Evolutionary conservation across 139 green algal species (phyloP), one percentile per base, ranked within the genome.

Genomic region (Eudorina sp.): DNA sequence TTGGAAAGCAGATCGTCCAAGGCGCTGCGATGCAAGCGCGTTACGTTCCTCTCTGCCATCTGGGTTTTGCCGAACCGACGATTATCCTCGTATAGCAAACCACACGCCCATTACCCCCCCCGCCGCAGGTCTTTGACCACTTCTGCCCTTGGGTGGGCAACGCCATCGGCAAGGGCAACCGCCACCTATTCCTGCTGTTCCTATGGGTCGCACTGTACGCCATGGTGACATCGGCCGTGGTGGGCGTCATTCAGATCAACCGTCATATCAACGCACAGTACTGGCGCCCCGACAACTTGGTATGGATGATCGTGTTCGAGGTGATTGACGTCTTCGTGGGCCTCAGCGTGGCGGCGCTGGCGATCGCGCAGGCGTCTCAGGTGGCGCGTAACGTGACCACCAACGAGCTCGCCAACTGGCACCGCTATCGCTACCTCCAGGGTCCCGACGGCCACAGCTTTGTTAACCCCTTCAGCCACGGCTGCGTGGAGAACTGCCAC

Each of bases 71-170:
- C n/a, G n/a, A n/a, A n/a, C n/a, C n/a, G n/a, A n/a, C n/a, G n/a
- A n/a, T n/a, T n/a, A n/a, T n/a, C n/a, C n/a, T n/a, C n/a, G n/a
- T n/a, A n/a, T n/a, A n/a, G n/a, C n/a, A n/a, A n/a, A n/a, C n/a
- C n/a, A n/a, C n/a, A n/a, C n/a, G n/a, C n/a, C n/a, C n/a, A n/a
- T n/a, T n/a, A n/a, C n/a, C n/a, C n/a, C n/a, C 25, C 38, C 60
- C n/a, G 18, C 31, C 53, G 34, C 84, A 95, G 58, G 90, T 92
- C 58, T 99, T 99, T 91, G 98, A 99, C 90, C 98, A 99, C 91
- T 99, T 97, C 92, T 99, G 98, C 93, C 98, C 98, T 38, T 99
- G 97, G 97, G 97, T 99, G 58, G 94, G 94, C 34, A 98, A 98
- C 87, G 93, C 92, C 36, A 94, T 99, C 27, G 97, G 97, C 31